Evolutionary conservation across 768 basidiomycete genomes (phyloP).

Genomic region (Hypsizygus marmoreus): DNA sequence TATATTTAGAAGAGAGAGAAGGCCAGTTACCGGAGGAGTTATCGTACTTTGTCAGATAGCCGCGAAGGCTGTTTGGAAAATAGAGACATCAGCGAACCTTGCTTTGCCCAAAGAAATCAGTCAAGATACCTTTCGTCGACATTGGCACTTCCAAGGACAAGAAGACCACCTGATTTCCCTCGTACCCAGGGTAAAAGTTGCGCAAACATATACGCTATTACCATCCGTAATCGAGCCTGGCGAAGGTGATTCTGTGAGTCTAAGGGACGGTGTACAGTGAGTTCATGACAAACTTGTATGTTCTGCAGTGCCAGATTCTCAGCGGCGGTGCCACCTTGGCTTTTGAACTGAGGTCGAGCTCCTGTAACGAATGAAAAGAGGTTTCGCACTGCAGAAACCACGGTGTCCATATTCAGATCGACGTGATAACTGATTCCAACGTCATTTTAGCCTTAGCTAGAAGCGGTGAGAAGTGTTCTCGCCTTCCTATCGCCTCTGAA

Average conservation of each 20-base stretch:
- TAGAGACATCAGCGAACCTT: not conserved
- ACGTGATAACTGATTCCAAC: slow-evolving; percentile 75
- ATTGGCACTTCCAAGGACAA: slow-evolving; percentile 97
- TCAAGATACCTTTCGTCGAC: slow-evolving; percentile 86
- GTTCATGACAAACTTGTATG: slow-evolving; percentile 73
- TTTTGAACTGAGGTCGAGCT: slow-evolving; percentile 64
- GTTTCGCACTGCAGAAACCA: slow-evolving; percentile 82
- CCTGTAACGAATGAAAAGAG: slow-evolving; percentile 84
- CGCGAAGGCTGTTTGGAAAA: slow-evolving; percentile 87
- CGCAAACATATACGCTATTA: slow-evolving; percentile 91
- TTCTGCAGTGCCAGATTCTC: slow-evolving; percentile 98
- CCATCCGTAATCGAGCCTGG: slow-evolving; percentile 92
- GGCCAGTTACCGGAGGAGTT: slow-evolving; percentile 90
- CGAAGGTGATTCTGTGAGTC: not conserved
- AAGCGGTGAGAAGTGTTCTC: slow-evolving; percentile 10
- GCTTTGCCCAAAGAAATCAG: not conserved
- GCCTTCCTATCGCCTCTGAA: slow-evolving; percentile 86
- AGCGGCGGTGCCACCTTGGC: slow-evolving; percentile 80
- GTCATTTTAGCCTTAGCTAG: not conserved
- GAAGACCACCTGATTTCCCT: slow-evolving; percentile 79
- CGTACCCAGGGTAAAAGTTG: slow-evolving; percentile 93
- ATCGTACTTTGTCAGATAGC: slow-evolving; percentile 98
- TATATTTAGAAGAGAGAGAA: too few relatives aligned
- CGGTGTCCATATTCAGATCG: slow-evolving; percentile 93
- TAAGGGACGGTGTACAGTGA: too few relatives aligned